These are phyloP conservation scores for Candida corydali DNA, from an alignment of 805 yeast genomes.

Conservation along the genomic window DNA sequence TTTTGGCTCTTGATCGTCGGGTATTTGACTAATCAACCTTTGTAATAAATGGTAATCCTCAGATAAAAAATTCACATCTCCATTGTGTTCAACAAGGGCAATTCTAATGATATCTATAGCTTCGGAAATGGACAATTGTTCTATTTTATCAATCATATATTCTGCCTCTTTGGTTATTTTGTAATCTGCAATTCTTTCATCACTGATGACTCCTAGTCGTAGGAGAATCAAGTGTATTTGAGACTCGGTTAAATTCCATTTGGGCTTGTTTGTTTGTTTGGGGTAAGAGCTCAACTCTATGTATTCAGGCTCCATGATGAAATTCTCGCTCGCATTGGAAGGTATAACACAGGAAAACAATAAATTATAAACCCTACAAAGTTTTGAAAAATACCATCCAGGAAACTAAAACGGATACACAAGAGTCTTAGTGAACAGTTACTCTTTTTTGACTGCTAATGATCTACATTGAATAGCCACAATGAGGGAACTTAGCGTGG, in stretches of 20 bases:
- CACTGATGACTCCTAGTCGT: constrained; percentile 21
- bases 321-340: too few relatives aligned
- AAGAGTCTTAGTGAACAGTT: too few relatives aligned
- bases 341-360: too few relatives aligned
- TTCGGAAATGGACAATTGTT: constrained; percentile 15
- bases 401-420: too few relatives aligned
- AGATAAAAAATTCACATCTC: constrained; percentile 31
- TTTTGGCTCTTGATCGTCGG: constrained; percentile 11
- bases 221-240: constrained; percentile 14
- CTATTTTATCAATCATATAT: constrained; percentile 30
- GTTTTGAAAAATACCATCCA: too few relatives aligned
- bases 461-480: too few relatives aligned
- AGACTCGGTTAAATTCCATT: constrained; percentile 9
- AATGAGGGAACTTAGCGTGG: too few relatives aligned
- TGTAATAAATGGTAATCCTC: constrained; percentile 33
- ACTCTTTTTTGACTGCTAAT: too few relatives aligned
- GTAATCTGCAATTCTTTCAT: constrained; percentile 11
- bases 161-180: constrained; percentile 9
- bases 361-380: too few relatives aligned
- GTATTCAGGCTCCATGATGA: constrained; percentile 12
- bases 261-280: neutral
- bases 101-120: constrained; percentile 31
- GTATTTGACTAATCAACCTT: constrained; percentile 18
- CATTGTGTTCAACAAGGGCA: constrained; percentile 31
- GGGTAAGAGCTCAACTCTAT: constrained; percentile 14